A percentile compares a stretch with the other conserved stretches of the same genome.
These are phyloP conservation scores for Chrysophaeum taylorii DNA, from an alignment of 352 stramenopile species.

Conservation along the genomic window DNA sequence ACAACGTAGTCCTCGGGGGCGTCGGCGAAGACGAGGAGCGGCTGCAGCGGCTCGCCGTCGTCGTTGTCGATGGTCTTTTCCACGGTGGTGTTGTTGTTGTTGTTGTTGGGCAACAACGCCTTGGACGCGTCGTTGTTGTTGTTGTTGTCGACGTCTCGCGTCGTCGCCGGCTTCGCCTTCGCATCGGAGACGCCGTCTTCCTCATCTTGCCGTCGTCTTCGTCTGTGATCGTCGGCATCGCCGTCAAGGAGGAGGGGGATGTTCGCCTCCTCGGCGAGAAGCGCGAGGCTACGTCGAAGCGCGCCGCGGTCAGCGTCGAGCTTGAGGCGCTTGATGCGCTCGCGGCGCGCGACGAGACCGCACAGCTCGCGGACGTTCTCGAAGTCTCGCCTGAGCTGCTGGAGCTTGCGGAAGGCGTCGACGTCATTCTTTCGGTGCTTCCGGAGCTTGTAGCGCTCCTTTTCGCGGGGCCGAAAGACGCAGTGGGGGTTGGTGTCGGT, in stretches of 20 bases:
- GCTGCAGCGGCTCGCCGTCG: not conserved
- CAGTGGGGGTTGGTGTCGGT: slow-evolving; percentile 96
- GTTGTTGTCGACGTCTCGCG: no score
- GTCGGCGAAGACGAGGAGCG: not conserved
- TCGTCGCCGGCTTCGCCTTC: no score
- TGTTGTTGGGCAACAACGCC: no score
- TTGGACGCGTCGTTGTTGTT: no score
- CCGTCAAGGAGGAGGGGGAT: no score
- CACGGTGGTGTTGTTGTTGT: no score
- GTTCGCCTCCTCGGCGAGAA: not conserved
- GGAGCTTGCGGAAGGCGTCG: slow-evolving; percentile 82
- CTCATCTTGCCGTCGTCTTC: no score
- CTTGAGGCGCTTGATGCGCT: slow-evolving; percentile 64
- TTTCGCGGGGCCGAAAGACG: slow-evolving; percentile 93
- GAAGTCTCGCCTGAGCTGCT: slow-evolving; percentile 81
- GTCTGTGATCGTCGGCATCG: no score
- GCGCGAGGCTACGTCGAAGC: not conserved
- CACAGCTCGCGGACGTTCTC: slow-evolving; percentile 66
- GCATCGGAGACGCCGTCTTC: no score
- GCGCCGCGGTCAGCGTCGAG: slow-evolving; percentile 35
- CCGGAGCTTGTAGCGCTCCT: slow-evolving; percentile 89
- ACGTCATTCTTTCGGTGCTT: slow-evolving; percentile 92
- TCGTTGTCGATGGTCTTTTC: no score
- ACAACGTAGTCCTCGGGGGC: not conserved
- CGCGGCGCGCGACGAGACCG: slow-evolving; percentile 65